Percentiles rank a stretch among this genome's conserved stretches.
phyloP scores from a whole-genome alignment of 352 stramenopile species.

The Globisporangium nunn region DNA sequence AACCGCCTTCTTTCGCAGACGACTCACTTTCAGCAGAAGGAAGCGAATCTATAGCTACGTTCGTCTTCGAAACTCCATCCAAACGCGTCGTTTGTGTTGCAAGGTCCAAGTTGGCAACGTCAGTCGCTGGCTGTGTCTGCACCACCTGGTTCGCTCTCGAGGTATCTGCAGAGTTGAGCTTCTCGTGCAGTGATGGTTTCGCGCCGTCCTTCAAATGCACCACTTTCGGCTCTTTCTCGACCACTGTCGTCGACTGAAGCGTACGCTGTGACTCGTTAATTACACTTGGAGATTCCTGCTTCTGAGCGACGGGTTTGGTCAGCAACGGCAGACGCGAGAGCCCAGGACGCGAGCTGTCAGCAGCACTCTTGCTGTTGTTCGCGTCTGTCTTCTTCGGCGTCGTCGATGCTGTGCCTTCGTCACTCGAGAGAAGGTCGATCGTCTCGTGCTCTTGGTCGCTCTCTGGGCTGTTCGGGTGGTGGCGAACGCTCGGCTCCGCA shows the following conservation, averaged over 20 bases:
- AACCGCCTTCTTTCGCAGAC: background rate
- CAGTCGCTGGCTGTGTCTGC: background rate
- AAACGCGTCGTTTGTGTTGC: background rate
- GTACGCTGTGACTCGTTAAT: background rate
- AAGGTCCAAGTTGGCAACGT: background rate
- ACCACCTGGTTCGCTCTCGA: background rate
- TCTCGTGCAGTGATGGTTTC: background rate
- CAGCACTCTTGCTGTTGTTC: background rate
- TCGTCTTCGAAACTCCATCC: background rate
- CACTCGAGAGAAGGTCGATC: slow-evolving; percentile 27
- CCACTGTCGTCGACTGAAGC: background rate
- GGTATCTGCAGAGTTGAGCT: background rate
- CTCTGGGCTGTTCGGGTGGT: background rate
- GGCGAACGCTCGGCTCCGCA: background rate
- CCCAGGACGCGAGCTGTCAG: background rate
- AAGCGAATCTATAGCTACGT: background rate
- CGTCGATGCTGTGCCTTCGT: slow-evolving; percentile 6
- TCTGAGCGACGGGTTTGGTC: background rate
- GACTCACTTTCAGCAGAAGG: background rate
- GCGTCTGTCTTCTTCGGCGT: background rate
- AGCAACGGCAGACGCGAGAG: background rate
- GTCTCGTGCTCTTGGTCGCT: slow-evolving; percentile 3
- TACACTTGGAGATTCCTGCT: background rate
- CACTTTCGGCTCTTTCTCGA: background rate
- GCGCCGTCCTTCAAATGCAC: background rate